Base-by-base conservation (phyloP, 768 basidiomycete genomes). In the Rubroboletus satanas region DNA sequence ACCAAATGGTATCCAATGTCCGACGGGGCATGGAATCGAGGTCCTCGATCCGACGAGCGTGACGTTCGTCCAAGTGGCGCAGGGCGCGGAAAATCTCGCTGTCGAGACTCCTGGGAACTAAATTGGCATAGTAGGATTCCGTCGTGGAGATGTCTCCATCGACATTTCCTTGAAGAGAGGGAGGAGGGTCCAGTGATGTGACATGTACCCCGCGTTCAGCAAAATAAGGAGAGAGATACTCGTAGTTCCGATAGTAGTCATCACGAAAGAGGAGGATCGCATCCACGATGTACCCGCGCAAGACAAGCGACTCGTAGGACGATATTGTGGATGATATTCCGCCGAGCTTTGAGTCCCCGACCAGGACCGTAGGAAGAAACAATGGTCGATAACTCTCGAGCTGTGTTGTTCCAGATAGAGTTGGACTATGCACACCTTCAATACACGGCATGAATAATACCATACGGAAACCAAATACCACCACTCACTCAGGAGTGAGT, bases 301-400 rank as follows among this genome's bases (percentile, higher is more conserved):
- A 75, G 7, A 86, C 65, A 31, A 98, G 83, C 17, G 95, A 90
- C 70, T 98, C 96, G 72, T 93, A 98, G 0, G 96, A 83, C 1
- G 95, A 84, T 55, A 98, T 87, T 1, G 96, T 98, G 0, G 85
- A 84, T 6, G 93, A 95, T 46, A 98, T 98, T 1, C 96, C 96
- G 23, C 96, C 96, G 5, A 99, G 86, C 44, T 84, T 85, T 0
- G 90, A 83, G 57, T 97, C 92, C 0, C 90, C 95, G 36, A 98
- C 75, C 6, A 99, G 81, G 55, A 98, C 73, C 0, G 88, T 89
- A 1, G 96, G 96, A 5, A 97, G 80, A 57, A 89, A 88, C 18
- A 98, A 79, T 0, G 93, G 86, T 7, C 96, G 82, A 65, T 94
- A 96, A 31, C 81, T 81, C 48, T 96, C 93, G 18, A 84, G 78